phyloP scores from a whole-genome alignment of 2,329 filamentous ascomycete genomes.

The Chaetomium sp. region DNA sequence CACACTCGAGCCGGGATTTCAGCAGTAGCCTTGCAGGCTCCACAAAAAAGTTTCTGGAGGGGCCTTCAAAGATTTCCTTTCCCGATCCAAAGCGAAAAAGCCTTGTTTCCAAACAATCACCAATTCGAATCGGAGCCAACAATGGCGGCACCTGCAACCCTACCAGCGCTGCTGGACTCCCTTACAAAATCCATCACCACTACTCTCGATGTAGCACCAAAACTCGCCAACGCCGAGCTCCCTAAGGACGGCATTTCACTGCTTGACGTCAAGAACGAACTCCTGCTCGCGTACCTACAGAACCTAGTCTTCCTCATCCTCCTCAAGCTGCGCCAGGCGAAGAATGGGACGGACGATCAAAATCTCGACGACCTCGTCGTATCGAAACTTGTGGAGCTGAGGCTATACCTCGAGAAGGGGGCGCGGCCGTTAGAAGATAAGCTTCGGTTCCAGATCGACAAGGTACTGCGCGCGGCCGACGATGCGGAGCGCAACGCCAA shows the following conservation, averaged over 20 bases:
- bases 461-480: constrained; percentile 85
- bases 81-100: not conserved
- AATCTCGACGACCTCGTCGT: constrained; percentile 68
- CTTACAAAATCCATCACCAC: constrained; percentile 62
- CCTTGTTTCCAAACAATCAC: not conserved
- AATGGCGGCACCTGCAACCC: constrained; percentile 39
- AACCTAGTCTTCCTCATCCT: constrained; percentile 88
- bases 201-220: constrained; percentile 68
- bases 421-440: constrained; percentile 87
- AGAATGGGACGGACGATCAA: constrained; percentile 42
- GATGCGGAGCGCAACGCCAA: constrained; percentile 60
- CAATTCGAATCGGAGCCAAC: not conserved
- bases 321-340: constrained; percentile 69
- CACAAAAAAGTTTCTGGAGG: constrained; percentile 23
- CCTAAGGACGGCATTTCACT: constrained; percentile 88
- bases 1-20: not conserved
- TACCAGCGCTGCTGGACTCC: constrained; percentile 54
- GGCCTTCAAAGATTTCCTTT: constrained; percentile 15
- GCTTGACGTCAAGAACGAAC: constrained; percentile 92
- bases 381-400: constrained; percentile 84
- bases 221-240: constrained; percentile 64
- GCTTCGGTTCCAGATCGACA: constrained; percentile 93
- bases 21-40: constrained; percentile 8
- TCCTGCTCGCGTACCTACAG: constrained; percentile 94
- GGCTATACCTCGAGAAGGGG: constrained; percentile 92